A percentile compares a stretch with the other conserved stretches of the same genome.
phyloP scores from a whole-genome alignment of 371 early-diverging fungal genomes.

The Syncephalastrum monosporum region DNA sequence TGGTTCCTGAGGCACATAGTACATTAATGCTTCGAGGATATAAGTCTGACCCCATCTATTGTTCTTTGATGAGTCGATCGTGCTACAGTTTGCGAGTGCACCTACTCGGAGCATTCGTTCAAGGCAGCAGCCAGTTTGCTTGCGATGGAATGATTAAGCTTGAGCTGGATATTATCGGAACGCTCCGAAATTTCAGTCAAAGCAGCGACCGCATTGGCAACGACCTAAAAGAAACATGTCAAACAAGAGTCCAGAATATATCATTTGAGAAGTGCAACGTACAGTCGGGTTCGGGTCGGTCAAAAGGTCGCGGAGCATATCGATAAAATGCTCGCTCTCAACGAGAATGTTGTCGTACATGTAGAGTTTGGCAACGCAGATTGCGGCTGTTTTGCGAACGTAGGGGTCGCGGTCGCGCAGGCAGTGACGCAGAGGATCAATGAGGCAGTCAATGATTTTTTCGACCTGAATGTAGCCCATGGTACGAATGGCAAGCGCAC shows the following conservation, averaged over 20 bases:
- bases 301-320: conserved; percentile 83
- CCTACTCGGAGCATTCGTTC: conserved; percentile 95
- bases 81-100: not conserved
- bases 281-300: conserved; percentile 90
- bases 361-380: conserved; percentile 89
- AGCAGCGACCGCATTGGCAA: conserved; percentile 95
- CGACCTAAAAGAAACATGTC: conserved; percentile 58
- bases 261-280: conserved; percentile 25
- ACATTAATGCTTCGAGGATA: conserved; percentile 84
- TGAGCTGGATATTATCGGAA: conserved; percentile 75
- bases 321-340: conserved; percentile 64
- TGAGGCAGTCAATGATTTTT: conserved; percentile 85
- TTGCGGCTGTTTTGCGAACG: conserved; percentile 66
- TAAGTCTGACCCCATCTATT: conserved; percentile 94
- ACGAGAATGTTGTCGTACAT: conserved; percentile 29
- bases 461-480: conserved; percentile 96
- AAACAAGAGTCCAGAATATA: not conserved
- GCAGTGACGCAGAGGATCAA: conserved; percentile 85
- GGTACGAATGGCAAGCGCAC: conserved; percentile 96
- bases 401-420: conserved; percentile 77
- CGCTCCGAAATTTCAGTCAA: conserved; percentile 91
- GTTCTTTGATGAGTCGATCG: not conserved
- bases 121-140: conserved; percentile 90
- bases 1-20: conserved; percentile 77
- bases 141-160: conserved; percentile 76